Percentiles rank a stretch among this genome's conserved stretches.
These are phyloP conservation scores for Colletotrichum agaves DNA, from an alignment of 2,329 filamentous ascomycete species.

Conservation along the genomic window DNA sequence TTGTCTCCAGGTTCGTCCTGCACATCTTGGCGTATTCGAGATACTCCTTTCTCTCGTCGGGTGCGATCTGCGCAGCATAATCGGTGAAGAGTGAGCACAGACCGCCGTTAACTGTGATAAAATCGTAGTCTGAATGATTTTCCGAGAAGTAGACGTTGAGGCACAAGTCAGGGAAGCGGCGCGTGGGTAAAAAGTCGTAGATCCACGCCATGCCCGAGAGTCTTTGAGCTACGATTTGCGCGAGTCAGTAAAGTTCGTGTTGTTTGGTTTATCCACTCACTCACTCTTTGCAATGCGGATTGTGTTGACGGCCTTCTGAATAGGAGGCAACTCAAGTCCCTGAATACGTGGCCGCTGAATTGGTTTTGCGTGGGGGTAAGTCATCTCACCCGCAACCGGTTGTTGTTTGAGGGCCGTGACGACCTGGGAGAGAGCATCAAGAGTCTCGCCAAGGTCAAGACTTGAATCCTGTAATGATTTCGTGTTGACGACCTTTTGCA, in stretches of 20 bases:
- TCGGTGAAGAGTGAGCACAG: constrained; percentile 38
- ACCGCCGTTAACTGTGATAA: constrained; percentile 48
- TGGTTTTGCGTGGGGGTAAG: constrained; percentile 41
- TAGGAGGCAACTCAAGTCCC: constrained; percentile 34
- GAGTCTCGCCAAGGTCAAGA: constrained; percentile 48
- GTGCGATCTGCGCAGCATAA: constrained; percentile 31
- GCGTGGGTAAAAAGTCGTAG: constrained; percentile 44
- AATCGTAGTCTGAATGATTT: constrained; percentile 46
- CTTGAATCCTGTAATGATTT: constrained; percentile 41
- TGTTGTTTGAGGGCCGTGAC: constrained; percentile 44
- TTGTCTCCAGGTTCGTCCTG: constrained; percentile 46
- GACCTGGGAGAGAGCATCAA: constrained; percentile 49
- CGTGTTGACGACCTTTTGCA: constrained; percentile 50
- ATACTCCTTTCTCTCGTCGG: constrained; percentile 40
- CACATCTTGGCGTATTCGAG: constrained; percentile 42
- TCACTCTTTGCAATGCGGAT: constrained; percentile 26
- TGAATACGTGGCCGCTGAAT: constrained; percentile 12
- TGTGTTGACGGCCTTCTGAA: constrained; percentile 31
- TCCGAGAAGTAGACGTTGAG: constrained; percentile 49
- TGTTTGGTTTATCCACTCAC: neutral
- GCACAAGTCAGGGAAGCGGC: constrained; percentile 47
- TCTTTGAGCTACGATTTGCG: neutral
- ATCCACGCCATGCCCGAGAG: constrained; percentile 42
- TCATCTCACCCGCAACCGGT: constrained; percentile 42
- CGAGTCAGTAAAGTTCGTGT: neutral